Percentiles rank a stretch among this genome's conserved stretches.
phyloP scores from a whole-genome alignment of 1,284 basidiomycete species.

The Phlebopus sp. region DNA sequence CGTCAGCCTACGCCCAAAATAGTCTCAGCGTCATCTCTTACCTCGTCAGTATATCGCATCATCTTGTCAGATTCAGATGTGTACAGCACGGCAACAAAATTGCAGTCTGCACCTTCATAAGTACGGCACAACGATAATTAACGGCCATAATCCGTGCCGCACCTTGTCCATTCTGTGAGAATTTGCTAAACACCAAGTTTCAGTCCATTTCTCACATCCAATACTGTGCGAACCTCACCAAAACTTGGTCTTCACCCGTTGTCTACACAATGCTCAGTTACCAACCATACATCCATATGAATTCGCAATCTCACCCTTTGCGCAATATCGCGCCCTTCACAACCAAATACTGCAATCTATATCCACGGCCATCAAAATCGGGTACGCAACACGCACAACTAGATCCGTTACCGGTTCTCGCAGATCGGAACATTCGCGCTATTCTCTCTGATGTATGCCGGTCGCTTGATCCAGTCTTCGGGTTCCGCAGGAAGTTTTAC shows the following conservation, averaged over 20 bases:
- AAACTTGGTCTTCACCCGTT: conserved; percentile 75
- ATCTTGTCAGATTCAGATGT: conserved; percentile 69
- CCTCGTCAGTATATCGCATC: conserved; percentile 80
- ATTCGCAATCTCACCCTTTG: conserved; percentile 56
- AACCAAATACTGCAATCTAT: conserved; percentile 77
- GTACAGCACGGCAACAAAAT: conserved; percentile 75
- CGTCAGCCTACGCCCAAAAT: conserved; percentile 14
- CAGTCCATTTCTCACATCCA: conserved; percentile 9
- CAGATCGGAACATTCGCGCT: conserved; percentile 73
- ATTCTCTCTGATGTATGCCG: conserved; percentile 75
- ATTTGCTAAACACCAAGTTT: conserved; percentile 54
- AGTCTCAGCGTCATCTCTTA: conserved; percentile 25
- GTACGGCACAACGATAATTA: conserved; percentile 6
- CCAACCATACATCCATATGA: conserved; percentile 12
- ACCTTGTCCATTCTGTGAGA: conserved; percentile 66
- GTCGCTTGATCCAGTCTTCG: conserved; percentile 76
- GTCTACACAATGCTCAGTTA: conserved; percentile 40
- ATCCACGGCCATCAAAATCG: conserved; percentile 15
- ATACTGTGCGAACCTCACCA: conserved; percentile 46
- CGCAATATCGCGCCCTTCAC: conserved; percentile 79
- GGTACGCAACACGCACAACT: conserved; percentile 26
- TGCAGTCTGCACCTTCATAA: conserved; percentile 48
- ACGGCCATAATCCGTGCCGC: conserved; percentile 10
- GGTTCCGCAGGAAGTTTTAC: conserved; percentile 80
- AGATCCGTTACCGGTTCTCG: conserved; percentile 63